Evolutionary conservation across 2,329 filamentous ascomycete species (phyloP).

Genomic region (Arthrobotrys conoides): DNA sequence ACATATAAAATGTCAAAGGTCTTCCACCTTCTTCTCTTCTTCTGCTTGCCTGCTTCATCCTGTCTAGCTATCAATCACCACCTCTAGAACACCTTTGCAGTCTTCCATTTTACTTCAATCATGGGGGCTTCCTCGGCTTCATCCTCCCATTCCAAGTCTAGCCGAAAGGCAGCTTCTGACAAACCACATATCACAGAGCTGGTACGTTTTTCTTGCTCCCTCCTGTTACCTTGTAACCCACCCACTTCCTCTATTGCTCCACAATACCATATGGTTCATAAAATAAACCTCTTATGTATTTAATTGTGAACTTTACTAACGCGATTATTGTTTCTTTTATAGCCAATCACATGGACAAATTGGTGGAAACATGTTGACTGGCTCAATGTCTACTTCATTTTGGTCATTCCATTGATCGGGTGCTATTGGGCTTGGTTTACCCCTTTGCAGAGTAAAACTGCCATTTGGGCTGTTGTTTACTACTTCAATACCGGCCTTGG

Average conservation of each 20-base stretch:
- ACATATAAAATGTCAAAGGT: conserved; percentile 30
- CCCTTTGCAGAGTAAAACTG: conserved; percentile 79
- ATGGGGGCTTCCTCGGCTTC: conserved; percentile 71
- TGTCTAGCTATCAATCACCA: conserved; percentile 28
- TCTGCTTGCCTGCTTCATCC: conserved; percentile 47
- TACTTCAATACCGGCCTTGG: conserved; percentile 88
- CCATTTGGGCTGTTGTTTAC: conserved; percentile 80
- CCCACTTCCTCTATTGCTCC: too few species aligned
- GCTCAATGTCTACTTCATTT: conserved; percentile 86
- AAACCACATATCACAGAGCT: conserved; percentile 87
- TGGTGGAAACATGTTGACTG: conserved; percentile 96
- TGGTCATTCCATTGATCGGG: conserved; percentile 81
- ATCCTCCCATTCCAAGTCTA: conserved; percentile 71
- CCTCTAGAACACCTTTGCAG: conserved; percentile 62
- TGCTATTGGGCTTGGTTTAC: conserved; percentile 83
- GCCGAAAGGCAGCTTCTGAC: conserved; percentile 69
- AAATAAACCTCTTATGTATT: too few species aligned
- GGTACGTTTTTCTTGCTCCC: conserved; percentile 18
- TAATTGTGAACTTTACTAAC: background rate
- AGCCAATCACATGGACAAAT: conserved; percentile 83
- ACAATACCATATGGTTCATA: too few species aligned
- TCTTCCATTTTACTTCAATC: conserved; percentile 68
- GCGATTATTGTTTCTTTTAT: conserved; percentile 62
- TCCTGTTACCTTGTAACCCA: background rate
- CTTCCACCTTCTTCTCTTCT: conserved; percentile 31